Percentiles rank a stretch among this genome's conserved stretches.
Evolutionary conservation across 129 eudicot species (phyloP).

Genomic region (Tanacetum coccineum): DNA sequence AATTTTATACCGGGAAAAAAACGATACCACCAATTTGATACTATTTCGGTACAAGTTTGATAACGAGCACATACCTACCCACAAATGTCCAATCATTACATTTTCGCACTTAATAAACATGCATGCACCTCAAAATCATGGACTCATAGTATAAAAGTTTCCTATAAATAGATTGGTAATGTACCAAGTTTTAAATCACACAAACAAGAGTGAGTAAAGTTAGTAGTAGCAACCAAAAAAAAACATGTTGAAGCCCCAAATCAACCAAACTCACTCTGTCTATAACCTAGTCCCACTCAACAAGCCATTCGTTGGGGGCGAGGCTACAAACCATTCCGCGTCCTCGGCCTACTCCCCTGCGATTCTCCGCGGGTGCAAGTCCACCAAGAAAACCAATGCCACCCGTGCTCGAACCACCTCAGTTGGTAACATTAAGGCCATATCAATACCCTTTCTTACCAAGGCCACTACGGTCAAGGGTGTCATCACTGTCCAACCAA

Average conservation of each 20-base stretch:
- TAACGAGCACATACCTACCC: no score
- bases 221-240: neutral
- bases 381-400: slow-evolving; percentile 22
- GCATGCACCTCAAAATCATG: no score
- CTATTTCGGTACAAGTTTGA: no score
- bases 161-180: slow-evolving; percentile 16
- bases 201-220: neutral
- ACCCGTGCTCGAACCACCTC: slow-evolving; percentile 17
- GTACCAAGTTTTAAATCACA: no score
- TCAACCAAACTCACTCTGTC: slow-evolving; percentile 24
- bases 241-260: slow-evolving; percentile 30
- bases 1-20: no score
- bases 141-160: no score
- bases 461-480: slow-evolving; percentile 33
- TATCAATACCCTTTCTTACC: slow-evolving; percentile 19
- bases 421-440: slow-evolving; percentile 21
- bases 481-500: slow-evolving; percentile 35
- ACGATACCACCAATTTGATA: no score
- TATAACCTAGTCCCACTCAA: slow-evolving; percentile 28
- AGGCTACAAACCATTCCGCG: slow-evolving; percentile 25
- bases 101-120: no score
- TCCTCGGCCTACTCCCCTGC: slow-evolving; percentile 27
- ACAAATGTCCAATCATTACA: no score
- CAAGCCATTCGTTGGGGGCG: slow-evolving; percentile 20
- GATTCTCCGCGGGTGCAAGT: neutral